Base-by-base conservation (phyloP, 1,284 basidiomycete genomes). In the Tranzscheliella williamsii region DNA sequence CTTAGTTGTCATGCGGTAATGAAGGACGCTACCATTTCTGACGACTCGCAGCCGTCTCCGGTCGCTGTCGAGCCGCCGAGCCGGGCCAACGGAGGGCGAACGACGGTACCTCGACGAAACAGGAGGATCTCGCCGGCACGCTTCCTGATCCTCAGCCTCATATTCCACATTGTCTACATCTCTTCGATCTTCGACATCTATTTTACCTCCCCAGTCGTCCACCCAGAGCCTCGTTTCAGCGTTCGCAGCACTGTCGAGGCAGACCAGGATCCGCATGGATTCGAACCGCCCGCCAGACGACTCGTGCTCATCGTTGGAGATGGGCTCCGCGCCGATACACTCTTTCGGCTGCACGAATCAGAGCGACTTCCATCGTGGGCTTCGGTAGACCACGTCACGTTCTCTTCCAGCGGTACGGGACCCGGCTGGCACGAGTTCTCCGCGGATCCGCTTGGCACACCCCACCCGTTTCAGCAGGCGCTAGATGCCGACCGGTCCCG, bases 231-330 rank as follows among this genome's bases (percentile, higher is more conserved):
- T 18, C 67, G 72, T 17, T 76, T 67, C 46, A 47, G 48, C 27
- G 46, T 46, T 27, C 32, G 35, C 31, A 27, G 22, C 4, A 55
- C 58, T 5, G 4, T 69, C n/a, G 5, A n/a, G 15, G 4, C 41
- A 1, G 23, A 23, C 4, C 21, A 34, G 32, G 48, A n/a, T 15
- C 3, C 34, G 1, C 31, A 48, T 31, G 30, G 38, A 6, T 27
- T 52, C 23, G 50, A 49, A 13, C 26, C 82, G 29, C 82, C 84
- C 50, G 85, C 89, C 4, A 86, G 87, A 65, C 82, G 90, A 2
- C 81, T 91, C 17, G 88, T 91, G 5, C 83, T 91, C 23, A 86
- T 91, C 58, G 85, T 91, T 30, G 89, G 89, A 85, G 75, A 72
- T 82, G 78, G 74, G 2, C 82, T 93, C 8, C 84, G 91, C 20